A percentile compares a stretch with the other conserved stretches of the same genome.
These are phyloP conservation scores for Hypoxylon lienhwacheense DNA, from an alignment of 495 filamentous ascomycete genomes.

Conservation along the genomic window DNA sequence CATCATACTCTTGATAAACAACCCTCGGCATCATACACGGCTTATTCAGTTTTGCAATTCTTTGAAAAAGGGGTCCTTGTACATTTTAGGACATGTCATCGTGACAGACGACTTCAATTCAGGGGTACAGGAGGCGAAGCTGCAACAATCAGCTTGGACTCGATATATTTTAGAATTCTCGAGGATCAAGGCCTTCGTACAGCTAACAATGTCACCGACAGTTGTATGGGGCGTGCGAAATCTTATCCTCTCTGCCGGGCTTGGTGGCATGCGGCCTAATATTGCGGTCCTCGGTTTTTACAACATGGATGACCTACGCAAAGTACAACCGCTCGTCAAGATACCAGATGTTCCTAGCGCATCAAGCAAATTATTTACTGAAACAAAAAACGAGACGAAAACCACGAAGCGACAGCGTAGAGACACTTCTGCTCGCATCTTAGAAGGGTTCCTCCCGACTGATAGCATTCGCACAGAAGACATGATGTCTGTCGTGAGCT, in stretches of 20 bases:
- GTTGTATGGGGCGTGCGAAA: conserved; percentile 87
- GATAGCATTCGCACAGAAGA: conserved; percentile 61
- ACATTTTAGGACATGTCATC: conserved; percentile 84
- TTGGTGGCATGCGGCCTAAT: conserved; percentile 91
- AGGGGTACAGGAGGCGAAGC: conserved; percentile 76
- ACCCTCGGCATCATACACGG: conserved; percentile 73
- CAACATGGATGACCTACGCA: conserved; percentile 71
- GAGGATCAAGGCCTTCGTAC: conserved; percentile 88
- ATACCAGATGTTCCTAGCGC: conserved; percentile 40
- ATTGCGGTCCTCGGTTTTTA: conserved; percentile 77
- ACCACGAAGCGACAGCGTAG: conserved; percentile 42
- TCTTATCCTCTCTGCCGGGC: conserved; percentile 74
- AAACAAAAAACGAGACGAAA: conserved; percentile 28
- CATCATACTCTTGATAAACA: conserved; percentile 82
- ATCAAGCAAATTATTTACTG: conserved; percentile 14
- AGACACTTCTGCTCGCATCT: conserved; percentile 49
- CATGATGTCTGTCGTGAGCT: conserved; percentile 66
- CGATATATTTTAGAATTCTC: conserved; percentile 79
- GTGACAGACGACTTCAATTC: conserved; percentile 79
- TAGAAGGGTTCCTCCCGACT: conserved; percentile 59
- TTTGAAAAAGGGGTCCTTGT: conserved; percentile 82
- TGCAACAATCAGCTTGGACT: conserved; percentile 80
- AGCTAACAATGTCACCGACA: conserved; percentile 76
- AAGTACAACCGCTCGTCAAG: conserved; percentile 44
- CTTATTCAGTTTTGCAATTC: conserved; percentile 92